Evolutionary conservation across 163 green algal species (phyloP).

Genomic region (Chlamydomonas reinhardtii): DNA sequence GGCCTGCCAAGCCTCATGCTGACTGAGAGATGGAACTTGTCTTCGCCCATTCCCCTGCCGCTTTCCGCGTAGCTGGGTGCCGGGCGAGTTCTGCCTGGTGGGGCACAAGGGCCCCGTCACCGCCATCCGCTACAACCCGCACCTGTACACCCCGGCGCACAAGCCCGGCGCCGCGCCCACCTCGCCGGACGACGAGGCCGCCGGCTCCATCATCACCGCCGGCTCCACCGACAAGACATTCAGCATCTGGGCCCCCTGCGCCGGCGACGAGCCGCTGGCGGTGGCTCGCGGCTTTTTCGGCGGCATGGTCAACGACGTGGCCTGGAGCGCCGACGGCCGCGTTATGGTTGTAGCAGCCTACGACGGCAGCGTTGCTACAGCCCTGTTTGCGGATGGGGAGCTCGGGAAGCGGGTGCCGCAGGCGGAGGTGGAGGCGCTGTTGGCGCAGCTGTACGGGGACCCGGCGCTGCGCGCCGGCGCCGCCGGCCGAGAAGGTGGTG

Average conservation of each 20-base stretch:
- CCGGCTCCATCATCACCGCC: constrained; percentile 65
- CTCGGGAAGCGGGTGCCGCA: constrained; percentile 76
- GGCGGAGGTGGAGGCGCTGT: constrained; percentile 44
- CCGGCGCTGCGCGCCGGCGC: not conserved
- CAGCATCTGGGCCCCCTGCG: constrained; percentile 50
- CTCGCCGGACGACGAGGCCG: constrained; percentile 11
- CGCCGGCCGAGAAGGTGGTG: too few species aligned
- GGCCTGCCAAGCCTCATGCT: too few species aligned
- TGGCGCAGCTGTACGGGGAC: constrained; percentile 56
- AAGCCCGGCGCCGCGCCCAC: not conserved
- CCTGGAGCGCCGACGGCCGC: constrained; percentile 90
- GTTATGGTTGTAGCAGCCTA: constrained; percentile 84
- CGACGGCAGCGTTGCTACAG: constrained; percentile 75
- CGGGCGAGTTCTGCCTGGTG: constrained; percentile 59
- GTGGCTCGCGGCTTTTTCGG: constrained; percentile 1
- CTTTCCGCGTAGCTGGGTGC: constrained; percentile 12
- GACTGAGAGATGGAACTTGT: too few species aligned
- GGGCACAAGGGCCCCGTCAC: constrained; percentile 85
- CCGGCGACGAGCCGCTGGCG: not conserved
- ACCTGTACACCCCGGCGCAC: constrained; percentile 68
- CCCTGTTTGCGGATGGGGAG: constrained; percentile 75
- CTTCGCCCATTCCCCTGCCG: too few species aligned
- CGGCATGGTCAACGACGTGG: constrained; percentile 78
- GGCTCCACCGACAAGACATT: constrained; percentile 78
- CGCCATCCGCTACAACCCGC: constrained; percentile 77